Base-by-base conservation (phyloP, 2,329 filamentous ascomycete species). In the Fusarium protoensiforme region DNA sequence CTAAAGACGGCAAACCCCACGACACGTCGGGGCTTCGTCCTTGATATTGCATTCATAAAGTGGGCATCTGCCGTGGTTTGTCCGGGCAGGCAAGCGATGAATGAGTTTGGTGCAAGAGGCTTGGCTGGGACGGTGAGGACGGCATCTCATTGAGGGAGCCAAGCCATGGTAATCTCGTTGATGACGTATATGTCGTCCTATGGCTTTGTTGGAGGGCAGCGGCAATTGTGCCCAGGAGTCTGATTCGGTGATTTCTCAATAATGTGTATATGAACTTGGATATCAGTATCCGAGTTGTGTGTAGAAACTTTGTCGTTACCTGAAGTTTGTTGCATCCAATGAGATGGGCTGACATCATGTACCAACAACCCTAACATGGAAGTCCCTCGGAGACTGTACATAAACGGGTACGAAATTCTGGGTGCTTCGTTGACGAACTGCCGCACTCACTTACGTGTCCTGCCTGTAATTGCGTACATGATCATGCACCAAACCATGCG, bases 1-100 rank as follows among this genome's bases (percentile, higher is more conserved):
- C 57, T 53, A 59, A 43, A 48, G 31, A 36, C 62, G 62, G 60
- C 24, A 43, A 16, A 22, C 29, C 46, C 43, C 43, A 67, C 59
- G 63, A 63, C 53, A 58, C 20, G 18, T 38, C 27, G 11, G 10
- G 10, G 18, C 29, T 31, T 38, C 36, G 18, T 39, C 18, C 41
- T 61, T 22, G 24, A 33, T 38, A 29, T 48, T 48, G 24, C 43
- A 48, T 51, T 51, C 46, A 51, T 51, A n/a, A 29, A 27, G 14
- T n/a, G 27, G 46, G 31, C n/a, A 24, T 58, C 22, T 39, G 20
- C 43, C 31, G 41, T 22, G 33, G 18, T 61, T 61, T 51, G 58
- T 51, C 41, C 31, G 59, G 41, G 39, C 22, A 53, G 41, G 39
- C 22, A 61, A 53, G 59, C 16, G 36, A n/a, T 18, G 18, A 46